phyloP scores from a whole-genome alignment of 768 basidiomycete species.

The Ephemerocybe angulata region DNA sequence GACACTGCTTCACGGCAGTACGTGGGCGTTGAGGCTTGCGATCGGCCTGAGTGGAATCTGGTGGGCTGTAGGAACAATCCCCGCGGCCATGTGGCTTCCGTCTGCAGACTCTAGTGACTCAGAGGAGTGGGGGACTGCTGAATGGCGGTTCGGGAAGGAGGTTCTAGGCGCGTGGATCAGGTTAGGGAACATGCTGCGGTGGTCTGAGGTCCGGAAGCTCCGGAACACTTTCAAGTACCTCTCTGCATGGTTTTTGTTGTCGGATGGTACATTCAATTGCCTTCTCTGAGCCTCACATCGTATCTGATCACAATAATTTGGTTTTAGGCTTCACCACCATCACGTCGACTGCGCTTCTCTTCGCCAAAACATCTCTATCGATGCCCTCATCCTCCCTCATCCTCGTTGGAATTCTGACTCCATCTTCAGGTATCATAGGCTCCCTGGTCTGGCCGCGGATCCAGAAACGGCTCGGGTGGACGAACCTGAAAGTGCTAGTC shows the following conservation, averaged over 20 bases:
- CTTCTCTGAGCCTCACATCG: neutral
- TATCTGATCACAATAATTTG: neutral
- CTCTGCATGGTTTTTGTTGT: conserved; percentile 91
- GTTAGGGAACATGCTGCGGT: conserved; percentile 70
- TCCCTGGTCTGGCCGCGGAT: conserved; percentile 78
- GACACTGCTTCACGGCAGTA: conserved; percentile 65
- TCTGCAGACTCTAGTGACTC: conserved; percentile 24
- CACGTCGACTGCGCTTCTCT: conserved; percentile 87
- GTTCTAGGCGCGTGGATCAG: conserved; percentile 70
- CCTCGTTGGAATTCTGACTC: conserved; percentile 75
- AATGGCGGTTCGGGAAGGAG: conserved; percentile 49
- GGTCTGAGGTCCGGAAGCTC: conserved; percentile 68
- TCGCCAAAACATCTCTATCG: conserved; percentile 82
- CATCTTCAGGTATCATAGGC: conserved; percentile 74
- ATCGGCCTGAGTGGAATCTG: conserved; percentile 83
- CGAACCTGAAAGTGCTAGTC: conserved; percentile 65
- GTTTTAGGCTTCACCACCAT: conserved; percentile 84
- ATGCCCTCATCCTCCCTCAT: conserved; percentile 79
- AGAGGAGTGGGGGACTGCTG: conserved; percentile 15
- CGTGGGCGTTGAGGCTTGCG: conserved; percentile 74
- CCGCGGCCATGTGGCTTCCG: conserved; percentile 74
- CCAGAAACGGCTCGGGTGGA: conserved; percentile 61
- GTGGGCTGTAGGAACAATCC: conserved; percentile 84
- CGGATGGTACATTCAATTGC: conserved; percentile 62
- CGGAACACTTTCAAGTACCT: conserved; percentile 87